A percentile compares a stretch with the other conserved stretches of the same genome.
Conservation (phyloP, 768 basidiomycete species). For the Podaxis mareebaensis region DNA sequence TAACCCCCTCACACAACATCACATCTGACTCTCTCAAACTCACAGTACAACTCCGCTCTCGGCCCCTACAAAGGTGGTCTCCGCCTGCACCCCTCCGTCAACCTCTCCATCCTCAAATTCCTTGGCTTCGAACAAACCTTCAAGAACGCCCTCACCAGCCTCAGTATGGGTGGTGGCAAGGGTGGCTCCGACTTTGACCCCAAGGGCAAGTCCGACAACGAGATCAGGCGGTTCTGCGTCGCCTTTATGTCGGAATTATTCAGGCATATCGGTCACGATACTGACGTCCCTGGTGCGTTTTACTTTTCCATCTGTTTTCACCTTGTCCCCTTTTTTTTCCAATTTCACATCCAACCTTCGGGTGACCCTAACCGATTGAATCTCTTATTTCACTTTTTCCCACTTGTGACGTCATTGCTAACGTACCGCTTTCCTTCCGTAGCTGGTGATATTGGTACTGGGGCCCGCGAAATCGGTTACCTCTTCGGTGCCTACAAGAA, state of each 20-base stretch:
- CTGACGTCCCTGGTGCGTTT: conserved; percentile 63
- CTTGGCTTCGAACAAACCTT: conserved; percentile 81
- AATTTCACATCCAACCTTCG: conserved; percentile 4
- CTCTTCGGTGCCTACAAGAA: conserved; percentile 81
- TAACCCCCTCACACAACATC: neutral
- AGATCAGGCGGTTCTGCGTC: conserved; percentile 70
- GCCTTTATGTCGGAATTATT: conserved; percentile 77
- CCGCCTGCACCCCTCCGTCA: conserved; percentile 77
- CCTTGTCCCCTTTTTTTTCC: neutral
- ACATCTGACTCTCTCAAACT: neutral
- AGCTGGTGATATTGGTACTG: conserved; percentile 75
- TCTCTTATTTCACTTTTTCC: too few species aligned
- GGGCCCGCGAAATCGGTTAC: conserved; percentile 74
- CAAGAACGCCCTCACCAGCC: conserved; percentile 78
- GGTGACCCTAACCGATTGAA: neutral
- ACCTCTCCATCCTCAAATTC: conserved; percentile 83
- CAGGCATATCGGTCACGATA: conserved; percentile 70
- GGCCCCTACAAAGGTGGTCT: conserved; percentile 82
- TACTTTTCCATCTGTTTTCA: too few species aligned
- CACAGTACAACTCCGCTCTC: conserved; percentile 72
- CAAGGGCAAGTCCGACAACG: conserved; percentile 75
- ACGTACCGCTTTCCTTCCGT: neutral
- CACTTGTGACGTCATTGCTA: too few species aligned
- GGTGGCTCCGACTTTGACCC: conserved; percentile 82
- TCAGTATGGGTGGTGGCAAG: conserved; percentile 80